Evolutionary conservation across 2,329 filamentous ascomycete genomes (phyloP).

Genomic region (Aureobasidium sp.): DNA sequence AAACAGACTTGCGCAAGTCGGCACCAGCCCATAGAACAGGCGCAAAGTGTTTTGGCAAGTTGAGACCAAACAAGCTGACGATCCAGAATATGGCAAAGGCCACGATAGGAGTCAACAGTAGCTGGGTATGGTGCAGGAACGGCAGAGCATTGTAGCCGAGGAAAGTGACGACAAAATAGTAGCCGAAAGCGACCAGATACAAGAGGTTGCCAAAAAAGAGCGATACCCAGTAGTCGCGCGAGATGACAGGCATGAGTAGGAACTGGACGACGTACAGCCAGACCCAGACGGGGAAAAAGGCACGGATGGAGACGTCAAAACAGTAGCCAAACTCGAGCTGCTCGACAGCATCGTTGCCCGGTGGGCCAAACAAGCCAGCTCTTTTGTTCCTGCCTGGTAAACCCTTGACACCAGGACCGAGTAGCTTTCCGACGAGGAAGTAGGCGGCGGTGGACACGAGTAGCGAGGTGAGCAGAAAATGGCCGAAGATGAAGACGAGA

Average conservation of each 20-base stretch:
- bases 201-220: slow-evolving; percentile 58
- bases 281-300: slow-evolving; percentile 61
- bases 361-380: slow-evolving; percentile 53
- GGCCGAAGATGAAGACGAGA: slow-evolving; percentile 46
- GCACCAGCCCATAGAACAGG: slow-evolving; percentile 46
- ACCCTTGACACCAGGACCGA: slow-evolving; percentile 51
- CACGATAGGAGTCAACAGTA: slow-evolving; percentile 56
- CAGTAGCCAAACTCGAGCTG: slow-evolving; percentile 64
- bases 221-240: slow-evolving; percentile 49
- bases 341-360: slow-evolving; percentile 43
- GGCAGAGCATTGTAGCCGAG: slow-evolving; percentile 63
- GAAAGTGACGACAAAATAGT: slow-evolving; percentile 64
- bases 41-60: slow-evolving; percentile 44
- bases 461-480: slow-evolving; percentile 56
- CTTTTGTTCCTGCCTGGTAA: slow-evolving; percentile 45
- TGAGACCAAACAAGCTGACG: slow-evolving; percentile 45
- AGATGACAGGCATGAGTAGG: slow-evolving; percentile 56
- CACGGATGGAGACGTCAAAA: slow-evolving; percentile 62
- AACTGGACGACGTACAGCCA: slow-evolving; percentile 63
- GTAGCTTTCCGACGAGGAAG: slow-evolving; percentile 55
- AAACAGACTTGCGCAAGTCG: slow-evolving; percentile 27
- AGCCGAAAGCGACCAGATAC: slow-evolving; percentile 58
- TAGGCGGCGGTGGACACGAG: slow-evolving; percentile 56
- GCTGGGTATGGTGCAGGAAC: slow-evolving; percentile 60
- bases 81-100: slow-evolving; percentile 55